Evolutionary conservation across 352 stramenopile species (phyloP).

Genomic region (Phytophthora multivora): DNA sequence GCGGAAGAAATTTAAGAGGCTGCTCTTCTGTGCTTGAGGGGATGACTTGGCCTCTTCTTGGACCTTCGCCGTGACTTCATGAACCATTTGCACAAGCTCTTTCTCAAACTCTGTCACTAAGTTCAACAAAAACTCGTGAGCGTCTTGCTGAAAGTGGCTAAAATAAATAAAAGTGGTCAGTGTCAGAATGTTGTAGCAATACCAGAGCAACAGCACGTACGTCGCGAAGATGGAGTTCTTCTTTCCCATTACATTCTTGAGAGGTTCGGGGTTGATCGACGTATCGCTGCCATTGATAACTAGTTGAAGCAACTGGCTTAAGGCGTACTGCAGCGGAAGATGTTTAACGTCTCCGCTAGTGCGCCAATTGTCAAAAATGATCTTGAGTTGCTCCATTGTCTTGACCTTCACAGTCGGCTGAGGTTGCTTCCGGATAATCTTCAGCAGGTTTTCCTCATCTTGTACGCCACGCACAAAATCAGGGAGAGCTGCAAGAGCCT

Average conservation of each 20-base stretch:
- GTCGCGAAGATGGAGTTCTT: constrained; percentile 84
- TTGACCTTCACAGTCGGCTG: constrained; percentile 31
- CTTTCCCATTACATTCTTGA: constrained; percentile 82
- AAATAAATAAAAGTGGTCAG: constrained; percentile 18
- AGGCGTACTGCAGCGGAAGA: constrained; percentile 56
- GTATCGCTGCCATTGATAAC: constrained; percentile 67
- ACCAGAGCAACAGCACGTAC: constrained; percentile 40
- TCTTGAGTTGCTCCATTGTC: constrained; percentile 52
- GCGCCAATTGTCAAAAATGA: constrained; percentile 54
- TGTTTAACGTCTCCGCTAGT: constrained; percentile 52
- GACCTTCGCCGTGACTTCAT: constrained; percentile 42
- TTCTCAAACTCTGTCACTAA: constrained; percentile 87
- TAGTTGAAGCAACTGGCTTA: constrained; percentile 63
- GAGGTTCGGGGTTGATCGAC: constrained; percentile 75
- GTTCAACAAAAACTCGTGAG: constrained; percentile 87
- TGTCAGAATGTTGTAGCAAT: not conserved
- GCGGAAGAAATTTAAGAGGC: constrained; percentile 70
- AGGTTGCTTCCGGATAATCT: constrained; percentile 62
- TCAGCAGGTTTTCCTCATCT: constrained; percentile 62
- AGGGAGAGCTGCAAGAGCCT: constrained; percentile 73
- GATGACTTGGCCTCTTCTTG: constrained; percentile 24
- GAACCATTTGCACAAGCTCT: constrained; percentile 64
- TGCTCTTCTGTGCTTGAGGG: constrained; percentile 40
- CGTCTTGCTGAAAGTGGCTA: constrained; percentile 86
- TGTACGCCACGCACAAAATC: constrained; percentile 60